Evolutionary conservation across 2,329 filamentous ascomycete species (phyloP).

Genomic region (Sporothrix schenckii): DNA sequence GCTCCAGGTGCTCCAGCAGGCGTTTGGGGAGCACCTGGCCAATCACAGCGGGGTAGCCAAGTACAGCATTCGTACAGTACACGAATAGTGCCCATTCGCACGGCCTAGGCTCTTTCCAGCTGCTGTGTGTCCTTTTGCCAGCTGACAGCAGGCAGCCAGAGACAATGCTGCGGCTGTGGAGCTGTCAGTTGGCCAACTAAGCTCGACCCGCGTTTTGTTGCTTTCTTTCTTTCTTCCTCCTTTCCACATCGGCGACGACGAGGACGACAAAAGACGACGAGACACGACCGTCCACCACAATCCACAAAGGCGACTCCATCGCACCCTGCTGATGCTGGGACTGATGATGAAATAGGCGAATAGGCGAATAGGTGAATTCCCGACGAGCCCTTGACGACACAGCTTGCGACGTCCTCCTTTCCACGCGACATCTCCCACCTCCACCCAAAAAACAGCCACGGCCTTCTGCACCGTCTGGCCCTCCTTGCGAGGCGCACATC

Average conservation of each 20-base stretch:
- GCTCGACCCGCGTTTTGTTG: background rate
- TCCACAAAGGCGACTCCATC: slow-evolving; percentile 13
- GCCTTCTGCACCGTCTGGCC: background rate
- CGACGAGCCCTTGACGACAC: background rate
- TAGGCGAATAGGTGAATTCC: background rate
- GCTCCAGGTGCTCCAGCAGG: slow-evolving; percentile 1
- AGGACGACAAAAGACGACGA: slow-evolving; percentile 19
- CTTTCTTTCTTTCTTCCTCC: background rate
- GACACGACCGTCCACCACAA: background rate
- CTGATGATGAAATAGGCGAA: slow-evolving; percentile 5
- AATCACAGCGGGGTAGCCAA: slow-evolving; percentile 17
- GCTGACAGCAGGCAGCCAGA: slow-evolving; percentile 10
- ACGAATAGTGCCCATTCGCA: background rate
- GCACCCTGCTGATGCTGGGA: background rate
- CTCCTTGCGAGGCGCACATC: slow-evolving; percentile 11
- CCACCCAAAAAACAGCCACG: background rate
- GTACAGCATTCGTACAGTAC: background rate
- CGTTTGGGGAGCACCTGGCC: background rate
- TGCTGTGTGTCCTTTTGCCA: slow-evolving; percentile 23
- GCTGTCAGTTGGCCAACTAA: background rate
- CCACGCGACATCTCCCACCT: background rate
- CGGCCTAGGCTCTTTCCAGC: slow-evolving; percentile 4
- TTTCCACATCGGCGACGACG: background rate
- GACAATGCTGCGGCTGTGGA: background rate
- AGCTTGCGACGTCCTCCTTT: background rate